A percentile compares a stretch with the other conserved stretches of the same genome.
Conservation (phyloP, 371 early-diverging fungal genomes). For the Apophysomyces sp. region DNA sequence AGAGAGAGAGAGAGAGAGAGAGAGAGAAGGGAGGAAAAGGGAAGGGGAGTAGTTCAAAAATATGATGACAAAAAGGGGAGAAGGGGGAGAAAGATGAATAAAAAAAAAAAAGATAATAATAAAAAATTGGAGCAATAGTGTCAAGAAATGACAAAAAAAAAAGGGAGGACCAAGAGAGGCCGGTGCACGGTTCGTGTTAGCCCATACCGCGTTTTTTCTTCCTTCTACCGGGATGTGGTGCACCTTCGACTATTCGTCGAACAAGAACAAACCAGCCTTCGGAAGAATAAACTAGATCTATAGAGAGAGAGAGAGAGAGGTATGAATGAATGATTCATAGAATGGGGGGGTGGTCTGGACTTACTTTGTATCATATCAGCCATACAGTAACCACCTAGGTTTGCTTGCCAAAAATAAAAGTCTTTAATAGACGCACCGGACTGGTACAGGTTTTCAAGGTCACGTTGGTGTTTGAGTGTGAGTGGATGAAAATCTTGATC, state of each 20-base stretch:
- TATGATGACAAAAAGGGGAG: neutral
- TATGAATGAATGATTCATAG: neutral
- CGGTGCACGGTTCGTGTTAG: neutral
- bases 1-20: neutral
- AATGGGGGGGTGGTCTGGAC: neutral
- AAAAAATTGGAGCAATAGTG: neutral
- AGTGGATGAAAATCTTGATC: slow-evolving; percentile 48
- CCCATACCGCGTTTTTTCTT: slow-evolving; percentile 28
- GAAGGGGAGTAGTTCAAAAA: neutral
- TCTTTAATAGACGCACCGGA: slow-evolving; percentile 27
- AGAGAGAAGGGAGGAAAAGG: neutral
- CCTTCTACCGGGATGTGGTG: slow-evolving; percentile 46
- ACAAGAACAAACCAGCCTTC: slow-evolving; percentile 39
- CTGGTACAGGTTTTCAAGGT: slow-evolving; percentile 37
- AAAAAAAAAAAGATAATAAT: neutral
- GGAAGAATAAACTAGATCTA: slow-evolving; percentile 40
- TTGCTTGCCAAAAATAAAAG: slow-evolving; percentile 55
- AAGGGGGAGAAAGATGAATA: neutral
- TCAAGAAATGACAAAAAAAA: neutral
- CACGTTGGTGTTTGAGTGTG: slow-evolving; percentile 43
- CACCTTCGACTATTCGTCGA: slow-evolving; percentile 45
- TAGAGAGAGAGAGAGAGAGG: neutral
- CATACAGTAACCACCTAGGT: slow-evolving; percentile 51
- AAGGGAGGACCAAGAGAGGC: neutral
- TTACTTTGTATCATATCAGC: slow-evolving; percentile 49